phyloP scores from a whole-genome alignment of 2,329 filamentous ascomycete genomes.

The Colletotrichum scovillei region DNA sequence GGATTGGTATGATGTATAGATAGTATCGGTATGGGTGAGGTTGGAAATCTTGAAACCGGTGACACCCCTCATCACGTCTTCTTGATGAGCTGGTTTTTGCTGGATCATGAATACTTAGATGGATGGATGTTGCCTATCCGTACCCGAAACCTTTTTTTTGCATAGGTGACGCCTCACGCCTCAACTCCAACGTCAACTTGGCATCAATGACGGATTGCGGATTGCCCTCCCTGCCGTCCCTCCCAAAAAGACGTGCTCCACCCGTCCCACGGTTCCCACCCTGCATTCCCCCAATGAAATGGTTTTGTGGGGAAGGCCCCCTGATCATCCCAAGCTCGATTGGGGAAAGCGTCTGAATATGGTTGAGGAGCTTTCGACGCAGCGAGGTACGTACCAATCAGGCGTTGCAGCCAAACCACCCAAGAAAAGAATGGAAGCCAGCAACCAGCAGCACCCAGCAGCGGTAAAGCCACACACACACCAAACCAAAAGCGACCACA shows the following conservation, averaged over 20 bases:
- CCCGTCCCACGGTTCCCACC: slow-evolving; percentile 21
- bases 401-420: slow-evolving; percentile 35
- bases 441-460: slow-evolving; percentile 5
- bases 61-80: slow-evolving; percentile 5
- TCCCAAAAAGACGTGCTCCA: slow-evolving; percentile 16
- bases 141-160: neutral
- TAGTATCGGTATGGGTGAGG: neutral
- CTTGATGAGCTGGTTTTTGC: neutral
- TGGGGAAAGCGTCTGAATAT: slow-evolving; percentile 50
- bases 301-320: slow-evolving; percentile 42
- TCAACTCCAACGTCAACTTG: slow-evolving; percentile 22
- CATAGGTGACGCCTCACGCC: neutral
- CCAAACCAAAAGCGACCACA: neutral
- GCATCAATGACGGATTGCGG: slow-evolving; percentile 22
- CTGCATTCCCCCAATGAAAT: slow-evolving; percentile 37
- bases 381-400: slow-evolving; percentile 30
- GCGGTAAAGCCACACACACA: neutral
- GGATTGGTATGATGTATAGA: neutral
- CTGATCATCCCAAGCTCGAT: slow-evolving; percentile 38
- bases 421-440: slow-evolving; percentile 36
- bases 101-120: neutral
- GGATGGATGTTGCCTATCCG: neutral
- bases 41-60: neutral
- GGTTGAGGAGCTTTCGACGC: slow-evolving; percentile 52
- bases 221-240: slow-evolving; percentile 27